These are phyloP conservation scores for Thoreauomyces humboldtii DNA, from an alignment of 192 early-diverging fungal species.

Conservation along the genomic window DNA sequence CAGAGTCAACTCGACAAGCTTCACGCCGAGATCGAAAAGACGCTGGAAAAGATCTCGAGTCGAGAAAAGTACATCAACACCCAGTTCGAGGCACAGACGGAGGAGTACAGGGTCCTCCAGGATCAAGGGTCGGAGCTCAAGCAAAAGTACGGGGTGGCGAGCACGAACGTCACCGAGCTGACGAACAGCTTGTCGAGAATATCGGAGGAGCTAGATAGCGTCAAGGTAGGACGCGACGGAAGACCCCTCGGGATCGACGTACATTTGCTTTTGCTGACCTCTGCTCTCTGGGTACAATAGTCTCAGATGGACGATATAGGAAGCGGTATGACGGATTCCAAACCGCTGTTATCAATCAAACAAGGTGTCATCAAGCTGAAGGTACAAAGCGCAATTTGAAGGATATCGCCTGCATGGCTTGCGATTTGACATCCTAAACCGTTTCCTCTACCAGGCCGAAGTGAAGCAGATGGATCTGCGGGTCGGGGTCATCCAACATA, in stretches of 20 bases:
- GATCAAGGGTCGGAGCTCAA: conserved; percentile 51
- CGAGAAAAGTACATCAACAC: conserved; percentile 65
- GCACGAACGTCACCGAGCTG: conserved; percentile 49
- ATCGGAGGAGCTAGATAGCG: conserved; percentile 54
- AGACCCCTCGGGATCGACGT: too few species aligned
- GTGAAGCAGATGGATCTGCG: conserved; percentile 63
- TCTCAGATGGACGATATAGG: conserved; percentile 58
- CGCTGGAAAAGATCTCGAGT: conserved; percentile 52
- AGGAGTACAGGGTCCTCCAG: conserved; percentile 50
- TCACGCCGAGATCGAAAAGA: conserved; percentile 51
- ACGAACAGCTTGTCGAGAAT: conserved; percentile 44
- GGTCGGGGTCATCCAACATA: conserved; percentile 59
- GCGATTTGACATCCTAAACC: too few species aligned
- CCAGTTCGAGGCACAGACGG: conserved; percentile 56
- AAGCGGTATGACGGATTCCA: conserved; percentile 65
- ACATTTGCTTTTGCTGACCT: too few species aligned
- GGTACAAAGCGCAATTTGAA: too few species aligned
- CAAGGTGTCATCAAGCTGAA: conserved; percentile 51
- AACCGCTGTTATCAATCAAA: conserved; percentile 56
- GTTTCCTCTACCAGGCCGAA: conserved; percentile 48
- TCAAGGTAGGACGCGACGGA: conserved; percentile 56
- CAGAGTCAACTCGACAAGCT: conserved; percentile 41
- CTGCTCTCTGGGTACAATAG: too few species aligned
- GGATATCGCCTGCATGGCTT: too few species aligned
- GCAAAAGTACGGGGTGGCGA: conserved; percentile 52